phyloP scores from a whole-genome alignment of 306 rosid genomes.

The Rubus idaeus region DNA sequence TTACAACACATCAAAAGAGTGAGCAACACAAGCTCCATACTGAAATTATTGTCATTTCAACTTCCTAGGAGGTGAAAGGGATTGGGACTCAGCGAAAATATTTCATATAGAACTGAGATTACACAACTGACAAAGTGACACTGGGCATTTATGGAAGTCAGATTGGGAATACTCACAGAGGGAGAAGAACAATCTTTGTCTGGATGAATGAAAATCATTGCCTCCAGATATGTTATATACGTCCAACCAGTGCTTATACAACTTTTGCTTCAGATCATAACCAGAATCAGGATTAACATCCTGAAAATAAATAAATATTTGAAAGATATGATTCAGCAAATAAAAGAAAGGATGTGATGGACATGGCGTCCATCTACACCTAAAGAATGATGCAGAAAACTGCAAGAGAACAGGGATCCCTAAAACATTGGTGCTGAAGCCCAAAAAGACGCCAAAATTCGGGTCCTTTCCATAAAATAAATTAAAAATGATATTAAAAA shows the following conservation, averaged over 20 bases:
- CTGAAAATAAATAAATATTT: constrained; percentile 32
- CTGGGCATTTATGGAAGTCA: neutral
- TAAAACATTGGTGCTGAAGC: neutral
- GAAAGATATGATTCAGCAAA: neutral
- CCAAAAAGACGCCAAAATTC: neutral
- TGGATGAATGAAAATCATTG: constrained; percentile 58
- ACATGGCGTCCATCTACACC: neutral
- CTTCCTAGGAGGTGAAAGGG: too few relatives aligned
- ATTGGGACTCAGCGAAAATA: neutral
- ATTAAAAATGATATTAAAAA: too few relatives aligned
- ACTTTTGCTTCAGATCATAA: constrained; percentile 51
- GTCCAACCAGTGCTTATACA: constrained; percentile 81
- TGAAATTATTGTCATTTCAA: neutral
- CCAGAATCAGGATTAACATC: constrained; percentile 40
- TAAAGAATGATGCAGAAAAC: neutral
- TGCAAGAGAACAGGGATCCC: neutral
- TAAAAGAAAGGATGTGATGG: neutral
- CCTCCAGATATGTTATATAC: constrained; percentile 65
- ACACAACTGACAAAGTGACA: neutral
- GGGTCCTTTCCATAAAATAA: neutral
- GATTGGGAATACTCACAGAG: constrained; percentile 59
- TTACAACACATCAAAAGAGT: neutral
- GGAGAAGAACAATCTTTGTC: constrained; percentile 62
- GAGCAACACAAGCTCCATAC: neutral
- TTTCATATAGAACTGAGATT: neutral